Percentiles rank a stretch among this genome's conserved stretches.
Conservation (phyloP, 352 stramenopile species). For the Pilasporangium apinafurcum region DNA sequence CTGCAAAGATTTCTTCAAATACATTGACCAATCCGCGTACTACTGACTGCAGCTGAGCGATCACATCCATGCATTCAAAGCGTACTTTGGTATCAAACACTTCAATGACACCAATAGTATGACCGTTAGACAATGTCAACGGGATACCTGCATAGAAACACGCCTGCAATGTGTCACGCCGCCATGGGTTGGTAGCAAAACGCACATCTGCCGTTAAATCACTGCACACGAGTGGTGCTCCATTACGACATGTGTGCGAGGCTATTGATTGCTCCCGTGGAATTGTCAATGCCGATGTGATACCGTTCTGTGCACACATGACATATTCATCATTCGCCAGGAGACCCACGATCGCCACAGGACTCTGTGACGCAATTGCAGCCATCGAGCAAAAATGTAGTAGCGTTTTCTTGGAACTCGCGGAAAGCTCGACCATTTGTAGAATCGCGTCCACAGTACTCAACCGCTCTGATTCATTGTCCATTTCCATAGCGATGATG, state of each 20-base stretch:
- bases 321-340: constrained; percentile 71
- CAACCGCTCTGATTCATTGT: constrained; percentile 66
- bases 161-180: constrained; percentile 26
- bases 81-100: constrained; percentile 35
- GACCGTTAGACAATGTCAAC: constrained; percentile 35
- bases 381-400: constrained; percentile 75
- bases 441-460: constrained; percentile 45
- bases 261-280: constrained; percentile 48
- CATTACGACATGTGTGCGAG: constrained; percentile 43
- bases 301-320: constrained; percentile 44
- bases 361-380: constrained; percentile 66
- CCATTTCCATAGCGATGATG: constrained; percentile 53
- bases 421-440: constrained; percentile 29
- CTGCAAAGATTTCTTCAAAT: constrained; percentile 40
- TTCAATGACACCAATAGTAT: constrained; percentile 56
- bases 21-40: constrained; percentile 44
- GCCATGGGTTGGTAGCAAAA: constrained; percentile 43
- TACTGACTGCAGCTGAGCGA: constrained; percentile 48
- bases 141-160: constrained; percentile 70
- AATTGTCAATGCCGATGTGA: constrained; percentile 28
- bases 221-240: constrained; percentile 47
- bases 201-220: constrained; percentile 39
- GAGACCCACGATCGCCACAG: constrained; percentile 59
- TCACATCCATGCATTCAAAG: constrained; percentile 37
- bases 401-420: constrained; percentile 41